Conservation (phyloP, 805 yeast genomes). For the Yarrowia alimentaria region DNA sequence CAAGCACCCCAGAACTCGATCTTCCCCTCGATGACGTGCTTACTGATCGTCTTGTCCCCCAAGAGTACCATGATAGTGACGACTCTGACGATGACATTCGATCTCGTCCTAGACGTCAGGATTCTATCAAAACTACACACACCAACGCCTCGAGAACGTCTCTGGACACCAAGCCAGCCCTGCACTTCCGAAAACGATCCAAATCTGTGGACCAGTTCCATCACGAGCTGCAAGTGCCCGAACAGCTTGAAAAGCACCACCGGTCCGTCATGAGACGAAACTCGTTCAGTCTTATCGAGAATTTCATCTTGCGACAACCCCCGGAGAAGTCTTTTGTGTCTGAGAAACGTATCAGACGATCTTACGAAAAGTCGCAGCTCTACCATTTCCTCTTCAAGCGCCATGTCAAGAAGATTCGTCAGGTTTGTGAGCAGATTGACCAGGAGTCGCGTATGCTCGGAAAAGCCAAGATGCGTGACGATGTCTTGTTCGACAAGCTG, state of each 20-base stretch:
- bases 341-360: conserved; percentile 22
- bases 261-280: conserved; percentile 12
- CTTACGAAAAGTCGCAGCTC: conserved; percentile 27
- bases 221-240: conserved; percentile 25
- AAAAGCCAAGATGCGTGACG: conserved; percentile 14
- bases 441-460: conserved; percentile 4
- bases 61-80: conserved; percentile 11
- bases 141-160: not conserved
- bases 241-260: conserved; percentile 19
- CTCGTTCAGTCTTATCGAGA: conserved; percentile 18
- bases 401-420: conserved; percentile 3
- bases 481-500: conserved; percentile 18
- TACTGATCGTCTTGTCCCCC: conserved; percentile 12
- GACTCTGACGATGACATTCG: not conserved
- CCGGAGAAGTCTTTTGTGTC: conserved; percentile 22
- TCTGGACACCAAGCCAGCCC: conserved; percentile 2
- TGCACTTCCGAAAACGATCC: conserved; percentile 15
- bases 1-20: conserved; percentile 14
- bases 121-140: conserved; percentile 4
- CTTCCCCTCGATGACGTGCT: conserved; percentile 5
- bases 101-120: conserved; percentile 8
- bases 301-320: conserved; percentile 17
- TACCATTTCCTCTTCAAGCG: conserved; percentile 26
- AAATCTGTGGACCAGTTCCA: conserved; percentile 26
- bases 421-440: conserved; percentile 19